phyloP scores from a whole-genome alignment of 2,329 filamentous ascomycete species.

The Pseudogymnoascus sp. region DNA sequence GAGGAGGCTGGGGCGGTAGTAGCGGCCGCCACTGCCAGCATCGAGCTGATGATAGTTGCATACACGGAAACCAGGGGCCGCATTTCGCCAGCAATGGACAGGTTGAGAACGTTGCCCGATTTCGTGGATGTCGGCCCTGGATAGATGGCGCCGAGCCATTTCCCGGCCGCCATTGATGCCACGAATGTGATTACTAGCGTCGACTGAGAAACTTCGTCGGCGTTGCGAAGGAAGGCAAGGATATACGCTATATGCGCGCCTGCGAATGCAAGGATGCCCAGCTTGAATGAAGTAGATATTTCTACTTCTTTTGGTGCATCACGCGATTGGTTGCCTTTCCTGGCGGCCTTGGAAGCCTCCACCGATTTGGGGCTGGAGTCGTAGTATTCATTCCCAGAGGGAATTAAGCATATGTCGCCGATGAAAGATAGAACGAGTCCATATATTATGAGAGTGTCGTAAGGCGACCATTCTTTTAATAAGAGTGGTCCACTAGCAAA shows the following conservation, averaged over 20 bases:
- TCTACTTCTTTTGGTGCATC: not conserved
- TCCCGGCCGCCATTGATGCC: conserved; percentile 19
- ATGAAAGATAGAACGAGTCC: conserved; percentile 23
- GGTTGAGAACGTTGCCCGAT: conserved; percentile 21
- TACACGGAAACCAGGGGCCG: conserved; percentile 23
- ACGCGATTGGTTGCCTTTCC: not conserved
- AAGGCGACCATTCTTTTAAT: conserved; percentile 19
- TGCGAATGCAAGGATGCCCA: conserved; percentile 27
- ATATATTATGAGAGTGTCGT: conserved; percentile 20
- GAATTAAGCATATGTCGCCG: conserved; percentile 26
- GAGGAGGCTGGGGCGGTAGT: conserved; percentile 14
- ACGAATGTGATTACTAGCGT: conserved; percentile 15
- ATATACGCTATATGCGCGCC: conserved; percentile 27
- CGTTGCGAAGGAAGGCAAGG: conserved; percentile 23
- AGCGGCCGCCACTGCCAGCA: conserved; percentile 25
- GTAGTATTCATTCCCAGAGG: conserved; percentile 22
- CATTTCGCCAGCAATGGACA: conserved; percentile 23
- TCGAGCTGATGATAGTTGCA: conserved; percentile 24
- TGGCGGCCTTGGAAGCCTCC: conserved; percentile 4
- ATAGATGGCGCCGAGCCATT: conserved; percentile 25
- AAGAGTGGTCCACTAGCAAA: conserved; percentile 24
- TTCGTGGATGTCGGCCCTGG: conserved; percentile 14
- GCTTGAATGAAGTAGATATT: conserved; percentile 24
- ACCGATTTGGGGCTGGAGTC: not conserved
- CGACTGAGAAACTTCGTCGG: not conserved